Evolutionary conservation across 2,329 filamentous ascomycete genomes (phyloP).

Genomic region (Plenodomus lindquistii): DNA sequence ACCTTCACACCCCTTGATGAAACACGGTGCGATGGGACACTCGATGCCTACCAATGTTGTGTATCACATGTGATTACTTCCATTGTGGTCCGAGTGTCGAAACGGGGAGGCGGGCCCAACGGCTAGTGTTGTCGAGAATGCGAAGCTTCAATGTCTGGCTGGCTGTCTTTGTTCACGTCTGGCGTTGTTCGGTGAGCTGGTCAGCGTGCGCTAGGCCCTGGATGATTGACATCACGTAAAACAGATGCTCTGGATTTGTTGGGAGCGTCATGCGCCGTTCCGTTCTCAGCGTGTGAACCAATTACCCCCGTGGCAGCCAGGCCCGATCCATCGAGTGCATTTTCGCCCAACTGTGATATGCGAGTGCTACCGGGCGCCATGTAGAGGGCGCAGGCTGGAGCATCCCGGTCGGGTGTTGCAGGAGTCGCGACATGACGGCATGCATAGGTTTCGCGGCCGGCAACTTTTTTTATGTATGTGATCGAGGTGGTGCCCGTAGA

Average conservation of each 20-base stretch:
- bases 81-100: no score
- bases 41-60: background rate
- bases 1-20: slow-evolving; percentile 3
- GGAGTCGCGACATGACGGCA: slow-evolving; percentile 24
- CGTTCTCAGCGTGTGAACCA: background rate
- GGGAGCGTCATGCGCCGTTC: slow-evolving; percentile 1
- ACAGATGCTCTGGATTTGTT: slow-evolving; percentile 31
- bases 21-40: slow-evolving; percentile 5
- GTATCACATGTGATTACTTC: slow-evolving; percentile 13
- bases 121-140: background rate
- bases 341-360: slow-evolving; percentile 13
- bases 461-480: slow-evolving; percentile 2
- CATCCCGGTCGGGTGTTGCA: background rate
- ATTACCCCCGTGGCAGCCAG: slow-evolving; percentile 5
- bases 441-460: slow-evolving; percentile 20
- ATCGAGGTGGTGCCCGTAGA: background rate
- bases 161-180: slow-evolving; percentile 5
- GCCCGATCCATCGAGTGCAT: slow-evolving; percentile 5
- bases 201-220: slow-evolving; percentile 15
- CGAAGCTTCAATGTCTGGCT: slow-evolving; percentile 3
- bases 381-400: slow-evolving; percentile 8
- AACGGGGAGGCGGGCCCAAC: background rate
- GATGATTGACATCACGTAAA: slow-evolving; percentile 37
- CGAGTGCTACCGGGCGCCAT: slow-evolving; percentile 5
- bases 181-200: slow-evolving; percentile 8